Percentiles rank a stretch among this genome's conserved stretches.
phyloP scores from a whole-genome alignment of 179 eudicot species.

The Beta lomatogona region DNA sequence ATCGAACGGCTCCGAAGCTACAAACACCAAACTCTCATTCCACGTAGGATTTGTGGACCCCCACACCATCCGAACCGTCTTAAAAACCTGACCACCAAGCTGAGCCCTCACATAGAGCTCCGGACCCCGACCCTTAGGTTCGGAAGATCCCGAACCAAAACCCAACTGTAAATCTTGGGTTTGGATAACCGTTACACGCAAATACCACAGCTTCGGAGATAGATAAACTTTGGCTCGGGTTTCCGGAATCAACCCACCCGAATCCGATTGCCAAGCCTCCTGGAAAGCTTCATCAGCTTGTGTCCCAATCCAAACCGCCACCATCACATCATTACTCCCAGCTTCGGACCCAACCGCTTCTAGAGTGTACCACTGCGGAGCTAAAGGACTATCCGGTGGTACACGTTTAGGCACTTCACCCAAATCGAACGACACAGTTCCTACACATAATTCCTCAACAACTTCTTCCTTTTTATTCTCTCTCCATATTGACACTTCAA shows the following conservation, averaged over 20 bases:
- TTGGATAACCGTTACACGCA: conserved; percentile 88
- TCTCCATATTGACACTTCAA: conserved; percentile 65
- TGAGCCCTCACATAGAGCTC: conserved; percentile 76
- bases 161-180: conserved; percentile 83
- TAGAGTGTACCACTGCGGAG: conserved; percentile 86
- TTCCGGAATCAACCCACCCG: conserved; percentile 80
- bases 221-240: conserved; percentile 89
- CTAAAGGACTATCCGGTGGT: conserved; percentile 86
- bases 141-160: conserved; percentile 48
- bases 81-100: conserved; percentile 72
- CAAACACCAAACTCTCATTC: conserved; percentile 84
- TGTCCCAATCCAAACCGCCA: conserved; percentile 85
- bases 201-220: conserved; percentile 89
- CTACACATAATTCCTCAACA: conserved; percentile 39
- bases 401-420: conserved; percentile 81
- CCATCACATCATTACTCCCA: conserved; percentile 59
- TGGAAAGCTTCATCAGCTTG: conserved; percentile 85
- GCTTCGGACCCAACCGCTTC: conserved; percentile 40
- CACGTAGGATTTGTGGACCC: conserved; percentile 73
- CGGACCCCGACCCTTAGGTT: conserved; percentile 43
- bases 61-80: conserved; percentile 53
- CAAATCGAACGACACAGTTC: conserved; percentile 71
- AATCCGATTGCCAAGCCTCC: conserved; percentile 94
- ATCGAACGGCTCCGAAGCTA: conserved; percentile 89
- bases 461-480: conserved; percentile 49